A percentile compares a stretch with the other conserved stretches of the same genome.
These are phyloP conservation scores for Acrocalymma vagum DNA, from an alignment of 2,329 filamentous ascomycete genomes.

Conservation along the genomic window DNA sequence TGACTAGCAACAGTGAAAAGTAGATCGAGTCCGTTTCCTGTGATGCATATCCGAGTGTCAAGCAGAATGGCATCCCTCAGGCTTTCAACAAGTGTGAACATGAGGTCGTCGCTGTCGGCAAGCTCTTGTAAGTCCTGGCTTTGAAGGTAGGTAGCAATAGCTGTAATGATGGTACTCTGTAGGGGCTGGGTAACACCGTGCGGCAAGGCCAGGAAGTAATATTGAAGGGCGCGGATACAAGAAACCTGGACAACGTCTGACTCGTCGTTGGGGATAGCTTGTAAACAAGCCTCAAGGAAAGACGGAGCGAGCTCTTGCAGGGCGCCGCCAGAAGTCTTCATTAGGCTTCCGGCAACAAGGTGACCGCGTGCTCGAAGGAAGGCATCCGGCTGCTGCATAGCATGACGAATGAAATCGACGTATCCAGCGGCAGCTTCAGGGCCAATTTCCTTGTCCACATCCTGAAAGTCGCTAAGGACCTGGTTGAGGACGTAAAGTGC, in stretches of 20 bases:
- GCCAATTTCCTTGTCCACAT: conserved; percentile 76
- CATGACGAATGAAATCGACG: conserved; percentile 80
- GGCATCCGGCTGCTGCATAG: conserved; percentile 74
- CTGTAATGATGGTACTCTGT: conserved; percentile 68
- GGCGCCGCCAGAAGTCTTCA: conserved; percentile 69
- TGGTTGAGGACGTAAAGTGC: conserved; percentile 86
- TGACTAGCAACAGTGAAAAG: conserved; percentile 90
- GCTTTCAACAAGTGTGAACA: conserved; percentile 88
- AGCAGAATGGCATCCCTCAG: conserved; percentile 83
- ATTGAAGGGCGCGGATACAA: conserved; percentile 86
- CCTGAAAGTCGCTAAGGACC: conserved; percentile 82
- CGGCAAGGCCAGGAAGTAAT: conserved; percentile 66
- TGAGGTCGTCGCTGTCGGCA: conserved; percentile 88
- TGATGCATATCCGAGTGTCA: conserved; percentile 77
- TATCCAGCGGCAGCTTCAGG: conserved; percentile 76
- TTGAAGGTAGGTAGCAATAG: conserved; percentile 77
- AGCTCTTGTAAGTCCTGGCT: conserved; percentile 83
- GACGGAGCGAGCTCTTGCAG: conserved; percentile 64
- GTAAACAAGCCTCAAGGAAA: conserved; percentile 76
- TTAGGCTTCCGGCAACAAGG: conserved; percentile 82
- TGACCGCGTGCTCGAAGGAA: conserved; percentile 88
- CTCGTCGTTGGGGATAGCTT: conserved; percentile 76
- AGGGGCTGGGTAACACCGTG: conserved; percentile 59
- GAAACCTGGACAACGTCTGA: conserved; percentile 92
- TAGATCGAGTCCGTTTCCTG: conserved; percentile 78